A percentile compares a stretch with the other conserved stretches of the same genome.
These are phyloP conservation scores for Penicillium silybi DNA, from an alignment of 495 filamentous ascomycete genomes.

Conservation along the genomic window DNA sequence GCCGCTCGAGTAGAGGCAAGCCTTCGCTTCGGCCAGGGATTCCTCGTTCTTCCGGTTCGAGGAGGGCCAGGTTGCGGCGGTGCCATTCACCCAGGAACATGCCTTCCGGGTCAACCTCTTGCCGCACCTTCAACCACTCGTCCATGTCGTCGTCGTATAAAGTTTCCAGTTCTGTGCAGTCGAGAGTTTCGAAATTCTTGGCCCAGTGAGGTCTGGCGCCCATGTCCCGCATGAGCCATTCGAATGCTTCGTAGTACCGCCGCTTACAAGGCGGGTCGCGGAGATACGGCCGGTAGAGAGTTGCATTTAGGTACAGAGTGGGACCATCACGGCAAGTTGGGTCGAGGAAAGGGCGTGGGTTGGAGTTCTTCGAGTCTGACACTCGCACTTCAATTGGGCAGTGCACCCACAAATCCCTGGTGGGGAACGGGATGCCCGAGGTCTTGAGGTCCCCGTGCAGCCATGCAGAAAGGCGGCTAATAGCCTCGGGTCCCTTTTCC, in stretches of 20 bases:
- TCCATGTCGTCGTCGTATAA: constrained; percentile 55
- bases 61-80: constrained; percentile 59
- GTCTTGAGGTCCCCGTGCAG: constrained; percentile 59
- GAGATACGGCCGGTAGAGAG: constrained; percentile 86
- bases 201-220: constrained; percentile 95
- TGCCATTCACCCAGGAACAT: constrained; percentile 95
- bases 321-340: constrained; percentile 61
- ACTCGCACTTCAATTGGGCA: constrained; percentile 92
- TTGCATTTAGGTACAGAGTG: constrained; percentile 92
- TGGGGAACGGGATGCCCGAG: constrained; percentile 70
- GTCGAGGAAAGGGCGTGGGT: constrained; percentile 74
- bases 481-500: constrained; percentile 82
- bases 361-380: constrained; percentile 57
- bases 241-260: constrained; percentile 90
- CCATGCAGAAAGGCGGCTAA: constrained; percentile 80
- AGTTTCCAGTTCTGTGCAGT: constrained; percentile 39
- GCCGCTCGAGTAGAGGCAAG: constrained; percentile 46
- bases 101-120: constrained; percentile 78
- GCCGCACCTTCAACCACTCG: constrained; percentile 63
- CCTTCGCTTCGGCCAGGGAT: constrained; percentile 3
- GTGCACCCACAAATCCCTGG: constrained; percentile 80
- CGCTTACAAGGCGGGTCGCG: constrained; percentile 71
- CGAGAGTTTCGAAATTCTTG: constrained; percentile 74
- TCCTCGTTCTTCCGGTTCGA: constrained; percentile 3
- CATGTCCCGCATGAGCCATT: constrained; percentile 90